Conservation (phyloP, 306 rosid species). For the Delonix regia region DNA sequence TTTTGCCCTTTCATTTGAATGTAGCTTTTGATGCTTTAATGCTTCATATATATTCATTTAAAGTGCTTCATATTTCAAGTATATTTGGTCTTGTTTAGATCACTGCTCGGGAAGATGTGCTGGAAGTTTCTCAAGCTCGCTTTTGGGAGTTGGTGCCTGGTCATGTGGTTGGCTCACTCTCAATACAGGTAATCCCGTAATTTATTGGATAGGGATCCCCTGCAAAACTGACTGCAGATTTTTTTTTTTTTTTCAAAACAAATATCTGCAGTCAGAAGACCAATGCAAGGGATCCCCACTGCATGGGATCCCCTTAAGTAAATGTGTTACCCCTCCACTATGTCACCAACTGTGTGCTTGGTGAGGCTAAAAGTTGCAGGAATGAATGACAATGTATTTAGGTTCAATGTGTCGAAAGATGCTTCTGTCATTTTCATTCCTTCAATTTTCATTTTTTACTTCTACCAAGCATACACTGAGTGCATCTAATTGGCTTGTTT, state of each 20-base stretch:
- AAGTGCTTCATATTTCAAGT: not conserved
- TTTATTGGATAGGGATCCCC: no score
- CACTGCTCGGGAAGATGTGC: conserved; percentile 71
- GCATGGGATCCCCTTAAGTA: no score
- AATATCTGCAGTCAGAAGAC: no score
- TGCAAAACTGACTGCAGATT: no score
- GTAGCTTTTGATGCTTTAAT: not conserved
- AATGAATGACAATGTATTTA: conserved; percentile 16
- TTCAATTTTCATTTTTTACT: not conserved
- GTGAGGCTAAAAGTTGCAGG: not conserved
- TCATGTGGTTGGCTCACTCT: conserved; percentile 79
- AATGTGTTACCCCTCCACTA: conserved; percentile 12
- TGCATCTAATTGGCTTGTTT: not conserved
- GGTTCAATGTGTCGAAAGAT: conserved; percentile 5
- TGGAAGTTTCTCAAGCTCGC: conserved; percentile 78
- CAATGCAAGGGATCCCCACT: no score
- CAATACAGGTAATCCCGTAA: conserved; percentile 57
- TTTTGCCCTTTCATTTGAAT: conserved; percentile 19
- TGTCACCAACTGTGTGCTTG: not conserved
- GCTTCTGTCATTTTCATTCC: not conserved
- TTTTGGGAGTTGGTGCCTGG: conserved; percentile 99
- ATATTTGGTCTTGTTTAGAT: conserved; percentile 45
- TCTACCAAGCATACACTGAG: not conserved
- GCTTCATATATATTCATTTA: not conserved
- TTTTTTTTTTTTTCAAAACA: no score